phyloP scores from a whole-genome alignment of 495 filamentous ascomycete species.

The Aspergillus homomorphus region DNA sequence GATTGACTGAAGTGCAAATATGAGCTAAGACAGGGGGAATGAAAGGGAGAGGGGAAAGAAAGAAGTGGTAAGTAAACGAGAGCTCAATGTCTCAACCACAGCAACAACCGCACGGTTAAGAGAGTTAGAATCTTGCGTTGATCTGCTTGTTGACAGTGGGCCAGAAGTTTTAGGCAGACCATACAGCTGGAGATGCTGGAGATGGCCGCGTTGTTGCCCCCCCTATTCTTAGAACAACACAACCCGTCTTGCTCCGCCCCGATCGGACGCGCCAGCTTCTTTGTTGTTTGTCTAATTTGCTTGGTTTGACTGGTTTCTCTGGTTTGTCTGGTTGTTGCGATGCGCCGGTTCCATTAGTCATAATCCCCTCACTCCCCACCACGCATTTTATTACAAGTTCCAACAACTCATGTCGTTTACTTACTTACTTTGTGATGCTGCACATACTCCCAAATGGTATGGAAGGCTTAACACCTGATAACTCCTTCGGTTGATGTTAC shows the following conservation, averaged over 20 bases:
- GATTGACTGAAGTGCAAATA: not conserved
- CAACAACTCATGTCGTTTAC: no score
- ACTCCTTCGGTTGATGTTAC: no score
- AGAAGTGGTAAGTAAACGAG: not conserved
- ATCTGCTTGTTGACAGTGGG: not conserved
- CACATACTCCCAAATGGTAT: no score
- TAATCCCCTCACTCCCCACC: no score
- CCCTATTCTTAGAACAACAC: conserved; percentile 33
- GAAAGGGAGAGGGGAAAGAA: no score
- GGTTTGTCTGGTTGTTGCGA: not conserved
- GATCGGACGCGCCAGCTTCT: not conserved
- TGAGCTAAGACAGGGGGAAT: not conserved
- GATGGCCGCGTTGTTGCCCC: conserved; percentile 37
- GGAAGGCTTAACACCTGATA: no score
- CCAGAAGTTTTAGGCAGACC: not conserved
- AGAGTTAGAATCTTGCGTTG: not conserved
- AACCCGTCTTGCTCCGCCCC: not conserved
- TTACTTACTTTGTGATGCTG: no score
- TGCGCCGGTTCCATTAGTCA: not conserved
- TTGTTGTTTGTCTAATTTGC: not conserved
- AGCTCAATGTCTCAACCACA: not conserved
- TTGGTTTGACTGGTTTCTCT: no score
- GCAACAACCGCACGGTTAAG: not conserved
- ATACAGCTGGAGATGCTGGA: conserved; percentile 13
- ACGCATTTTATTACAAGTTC: no score